Evolutionary conservation across 2,329 filamentous ascomycete species (phyloP).

Genomic region (Nemania sp.): DNA sequence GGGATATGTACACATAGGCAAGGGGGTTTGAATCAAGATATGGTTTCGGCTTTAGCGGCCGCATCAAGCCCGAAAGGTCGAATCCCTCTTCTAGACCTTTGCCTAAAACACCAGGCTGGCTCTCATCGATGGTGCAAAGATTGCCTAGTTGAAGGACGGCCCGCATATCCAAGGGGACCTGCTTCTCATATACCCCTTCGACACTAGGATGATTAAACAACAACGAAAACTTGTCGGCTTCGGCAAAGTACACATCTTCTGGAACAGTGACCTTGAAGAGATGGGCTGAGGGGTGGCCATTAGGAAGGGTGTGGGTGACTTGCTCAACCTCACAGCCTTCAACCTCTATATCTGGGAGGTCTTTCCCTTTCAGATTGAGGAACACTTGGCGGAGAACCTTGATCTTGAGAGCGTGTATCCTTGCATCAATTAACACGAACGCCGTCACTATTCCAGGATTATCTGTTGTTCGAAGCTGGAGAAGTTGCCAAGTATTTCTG

Average conservation of each 20-base stretch:
- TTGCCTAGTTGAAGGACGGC: conserved; percentile 92
- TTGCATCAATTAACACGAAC: conserved; percentile 92
- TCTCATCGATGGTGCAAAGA: conserved; percentile 92
- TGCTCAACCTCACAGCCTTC: conserved; percentile 90
- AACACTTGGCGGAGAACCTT: conserved; percentile 91
- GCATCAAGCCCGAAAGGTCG: conserved; percentile 80
- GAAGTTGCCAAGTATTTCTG: conserved; percentile 92
- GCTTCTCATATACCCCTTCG: conserved; percentile 96
- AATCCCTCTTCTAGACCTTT: conserved; percentile 95
- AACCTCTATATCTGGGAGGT: conserved; percentile 89
- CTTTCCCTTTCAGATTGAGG: conserved; percentile 88
- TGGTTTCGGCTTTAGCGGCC: conserved; percentile 70
- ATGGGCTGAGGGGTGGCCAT: conserved; percentile 93
- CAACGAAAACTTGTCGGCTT: conserved; percentile 82
- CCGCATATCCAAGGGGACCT: conserved; percentile 86
- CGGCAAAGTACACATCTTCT: conserved; percentile 87
- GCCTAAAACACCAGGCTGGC: conserved; percentile 88
- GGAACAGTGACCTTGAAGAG: conserved; percentile 93
- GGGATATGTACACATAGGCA: conserved; percentile 91
- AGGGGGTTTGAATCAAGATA: conserved; percentile 83
- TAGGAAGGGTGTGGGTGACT: conserved; percentile 91
- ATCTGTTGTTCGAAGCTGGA: conserved; percentile 86
- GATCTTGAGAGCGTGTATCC: conserved; percentile 88
- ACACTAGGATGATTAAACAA: conserved; percentile 94
- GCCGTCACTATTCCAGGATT: conserved; percentile 87